Evolutionary conservation across 140 eudicot genomes (phyloP).

Genomic region (Oenanthe javanica): DNA sequence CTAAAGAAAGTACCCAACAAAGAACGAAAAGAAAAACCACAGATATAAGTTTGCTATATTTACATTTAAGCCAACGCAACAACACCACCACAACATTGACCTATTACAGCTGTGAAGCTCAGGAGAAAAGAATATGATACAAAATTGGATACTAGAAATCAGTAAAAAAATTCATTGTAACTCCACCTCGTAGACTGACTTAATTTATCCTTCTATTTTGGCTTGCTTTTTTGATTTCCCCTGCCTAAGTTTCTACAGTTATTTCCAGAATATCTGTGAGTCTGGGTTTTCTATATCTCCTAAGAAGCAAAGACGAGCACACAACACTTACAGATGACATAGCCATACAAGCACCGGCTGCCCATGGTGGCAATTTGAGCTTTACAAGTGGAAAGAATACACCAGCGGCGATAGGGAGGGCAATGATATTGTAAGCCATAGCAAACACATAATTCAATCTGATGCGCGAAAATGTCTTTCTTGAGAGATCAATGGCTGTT

Average conservation of each 20-base stretch:
- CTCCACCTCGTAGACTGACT: not conserved
- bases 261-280: slow-evolving; percentile 79
- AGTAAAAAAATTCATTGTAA: not conserved
- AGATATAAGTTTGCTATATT: not conserved
- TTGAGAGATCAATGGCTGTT: slow-evolving; percentile 90
- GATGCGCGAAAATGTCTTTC: slow-evolving; percentile 72
- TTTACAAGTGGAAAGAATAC: slow-evolving; percentile 57
- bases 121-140: slow-evolving; percentile 1
- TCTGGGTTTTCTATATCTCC: slow-evolving; percentile 75
- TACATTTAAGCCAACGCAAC: not conserved
- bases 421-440: slow-evolving; percentile 68
- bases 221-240: not conserved
- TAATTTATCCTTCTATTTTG: not conserved
- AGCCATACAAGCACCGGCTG: slow-evolving; percentile 94
- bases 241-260: slow-evolving; percentile 21
- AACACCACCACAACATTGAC: slow-evolving; percentile 1
- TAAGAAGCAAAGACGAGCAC: slow-evolving; percentile 84
- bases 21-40: too few species aligned
- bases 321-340: slow-evolving; percentile 81
- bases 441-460: slow-evolving; percentile 68
- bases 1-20: too few species aligned
- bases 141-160: slow-evolving; percentile 9
- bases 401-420: slow-evolving; percentile 76
- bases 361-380: slow-evolving; percentile 79
- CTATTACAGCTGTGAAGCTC: not conserved